A percentile compares a stretch with the other conserved stretches of the same genome.
Evolutionary conservation across 2,329 filamentous ascomycete genomes (phyloP).

Genomic region (Fusarium neocosmosporiellum): DNA sequence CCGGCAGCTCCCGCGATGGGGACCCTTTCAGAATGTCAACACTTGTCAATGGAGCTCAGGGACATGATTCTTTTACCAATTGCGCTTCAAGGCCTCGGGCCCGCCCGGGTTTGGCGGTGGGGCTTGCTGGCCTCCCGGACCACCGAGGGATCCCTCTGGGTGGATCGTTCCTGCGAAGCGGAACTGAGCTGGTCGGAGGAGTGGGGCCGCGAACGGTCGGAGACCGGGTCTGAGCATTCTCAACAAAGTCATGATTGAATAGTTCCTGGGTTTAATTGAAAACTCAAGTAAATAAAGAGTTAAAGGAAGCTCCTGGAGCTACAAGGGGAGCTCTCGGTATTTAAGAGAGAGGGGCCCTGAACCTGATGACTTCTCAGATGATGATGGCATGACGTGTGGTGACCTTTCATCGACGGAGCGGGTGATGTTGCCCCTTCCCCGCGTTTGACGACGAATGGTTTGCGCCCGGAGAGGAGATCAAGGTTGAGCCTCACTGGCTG

Average conservation of each 20-base stretch:
- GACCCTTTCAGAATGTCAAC: conserved; percentile 36
- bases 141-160: conserved; percentile 41
- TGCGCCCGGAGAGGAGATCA: not conserved
- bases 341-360: not conserved
- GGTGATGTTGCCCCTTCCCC: conserved; percentile 12
- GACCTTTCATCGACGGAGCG: not conserved
- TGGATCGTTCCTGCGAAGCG: conserved; percentile 13
- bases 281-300: not conserved
- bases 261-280: not conserved
- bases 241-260: conserved; percentile 19
- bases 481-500: conserved; percentile 9
- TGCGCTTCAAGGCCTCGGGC: conserved; percentile 45
- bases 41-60: not conserved
- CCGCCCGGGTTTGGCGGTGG: conserved; percentile 43
- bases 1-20: conserved; percentile 45
- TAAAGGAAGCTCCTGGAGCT: not conserved
- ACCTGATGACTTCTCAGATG: conserved; percentile 30
- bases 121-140: conserved; percentile 49
- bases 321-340: not conserved
- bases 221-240: conserved; percentile 30
- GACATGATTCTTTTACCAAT: conserved; percentile 43
- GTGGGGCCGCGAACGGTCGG: conserved; percentile 38
- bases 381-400: conserved; percentile 38
- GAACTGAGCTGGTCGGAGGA: conserved; percentile 33
- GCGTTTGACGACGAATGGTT: conserved; percentile 1